phyloP scores from a whole-genome alignment of 768 basidiomycete species.

The Pleurotus citrinopileatus region DNA sequence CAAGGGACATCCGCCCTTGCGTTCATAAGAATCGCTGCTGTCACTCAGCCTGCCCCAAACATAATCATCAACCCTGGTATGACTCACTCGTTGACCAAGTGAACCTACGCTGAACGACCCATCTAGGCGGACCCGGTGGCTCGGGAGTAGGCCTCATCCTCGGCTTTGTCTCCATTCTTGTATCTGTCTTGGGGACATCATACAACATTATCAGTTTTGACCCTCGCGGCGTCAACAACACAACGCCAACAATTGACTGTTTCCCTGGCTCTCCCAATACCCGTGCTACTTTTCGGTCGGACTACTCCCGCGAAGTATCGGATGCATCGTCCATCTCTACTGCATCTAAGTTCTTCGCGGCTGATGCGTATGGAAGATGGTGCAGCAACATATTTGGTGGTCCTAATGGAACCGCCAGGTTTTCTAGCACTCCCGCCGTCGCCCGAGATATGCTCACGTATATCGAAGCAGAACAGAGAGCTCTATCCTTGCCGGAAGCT shows the following conservation, averaged over 20 bases:
- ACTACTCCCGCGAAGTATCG: not conserved
- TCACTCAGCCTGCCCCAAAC: constrained; percentile 5
- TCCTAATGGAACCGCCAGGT: not conserved
- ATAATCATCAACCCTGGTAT: not conserved
- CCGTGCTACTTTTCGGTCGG: not conserved
- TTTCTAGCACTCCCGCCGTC: not conserved
- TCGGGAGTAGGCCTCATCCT: constrained; percentile 34
- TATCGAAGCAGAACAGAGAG: not conserved
- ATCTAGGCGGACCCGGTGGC: constrained; percentile 39
- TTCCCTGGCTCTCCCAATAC: not conserved
- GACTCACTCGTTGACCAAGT: not conserved
- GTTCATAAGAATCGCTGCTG: constrained; percentile 33
- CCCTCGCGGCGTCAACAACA: constrained; percentile 32
- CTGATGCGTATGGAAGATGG: constrained; percentile 1
- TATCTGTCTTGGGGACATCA: constrained; percentile 34
- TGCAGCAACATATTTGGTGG: not conserved
- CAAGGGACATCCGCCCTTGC: constrained; percentile 38
- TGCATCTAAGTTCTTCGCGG: not conserved
- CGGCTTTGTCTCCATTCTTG: constrained; percentile 20
- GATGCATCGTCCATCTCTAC: not conserved
- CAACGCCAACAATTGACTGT: not conserved
- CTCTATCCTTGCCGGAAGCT: not conserved
- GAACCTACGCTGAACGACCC: too few relatives aligned
- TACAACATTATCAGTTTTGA: constrained; percentile 48
- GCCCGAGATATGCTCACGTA: not conserved